Evolutionary conservation across 805 yeast species (phyloP).

Genomic region (Pichia kluyveri): DNA sequence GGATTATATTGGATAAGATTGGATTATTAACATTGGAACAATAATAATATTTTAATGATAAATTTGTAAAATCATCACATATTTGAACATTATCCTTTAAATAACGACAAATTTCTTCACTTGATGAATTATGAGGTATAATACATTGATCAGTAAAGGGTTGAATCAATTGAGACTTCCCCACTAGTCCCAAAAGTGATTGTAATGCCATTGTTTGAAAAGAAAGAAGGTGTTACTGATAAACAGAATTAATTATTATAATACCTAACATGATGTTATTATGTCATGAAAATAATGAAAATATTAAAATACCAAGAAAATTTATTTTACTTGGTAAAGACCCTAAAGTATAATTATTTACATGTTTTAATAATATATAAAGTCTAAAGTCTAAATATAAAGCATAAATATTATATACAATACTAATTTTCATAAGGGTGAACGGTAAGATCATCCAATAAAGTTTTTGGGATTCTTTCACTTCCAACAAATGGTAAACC

Average conservation of each 20-base stretch:
- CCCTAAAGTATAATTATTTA: too few species aligned
- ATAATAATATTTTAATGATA: conserved; percentile 18
- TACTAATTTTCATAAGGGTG: neutral
- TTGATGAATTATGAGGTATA: conserved; percentile 8
- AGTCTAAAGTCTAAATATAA: too few species aligned
- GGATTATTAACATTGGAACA: conserved; percentile 12
- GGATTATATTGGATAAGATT: conserved; percentile 3
- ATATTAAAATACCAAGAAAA: too few species aligned
- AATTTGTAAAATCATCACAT: conserved; percentile 15
- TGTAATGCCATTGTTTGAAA: neutral
- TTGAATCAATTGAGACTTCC: neutral
- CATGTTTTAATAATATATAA: too few species aligned
- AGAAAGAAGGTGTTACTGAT: neutral
- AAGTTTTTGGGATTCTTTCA: conserved; percentile 31
- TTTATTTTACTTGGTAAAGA: too few species aligned
- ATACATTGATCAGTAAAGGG: neutral
- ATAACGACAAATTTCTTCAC: conserved; percentile 13
- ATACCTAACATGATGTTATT: too few species aligned
- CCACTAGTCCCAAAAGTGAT: neutral
- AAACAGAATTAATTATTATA: too few species aligned
- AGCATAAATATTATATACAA: too few species aligned
- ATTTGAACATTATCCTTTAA: conserved; percentile 6
- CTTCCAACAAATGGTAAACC: conserved; percentile 70
- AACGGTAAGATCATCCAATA: conserved; percentile 4
- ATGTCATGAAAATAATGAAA: too few species aligned